These are phyloP conservation scores for Fraxinus nigra DNA, from an alignment of 305 asterid species.

Conservation along the genomic window DNA sequence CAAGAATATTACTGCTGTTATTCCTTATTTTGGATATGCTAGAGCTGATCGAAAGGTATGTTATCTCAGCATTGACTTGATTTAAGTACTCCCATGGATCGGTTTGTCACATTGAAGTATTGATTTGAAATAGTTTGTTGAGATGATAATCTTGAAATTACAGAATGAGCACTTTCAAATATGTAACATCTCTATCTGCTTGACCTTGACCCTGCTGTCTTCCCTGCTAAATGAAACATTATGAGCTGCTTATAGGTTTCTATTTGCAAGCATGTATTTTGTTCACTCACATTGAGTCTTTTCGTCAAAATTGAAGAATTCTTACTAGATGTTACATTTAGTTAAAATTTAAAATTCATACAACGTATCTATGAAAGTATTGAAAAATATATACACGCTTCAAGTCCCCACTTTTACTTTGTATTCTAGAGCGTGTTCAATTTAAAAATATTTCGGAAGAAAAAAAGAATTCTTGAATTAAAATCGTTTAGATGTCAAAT, in stretches of 20 bases:
- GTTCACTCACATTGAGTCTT: neutral
- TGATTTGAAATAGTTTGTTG: constrained; percentile 19
- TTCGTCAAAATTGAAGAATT: neutral
- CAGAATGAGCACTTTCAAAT: constrained; percentile 2
- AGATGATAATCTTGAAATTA: constrained; percentile 8
- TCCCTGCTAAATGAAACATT: neutral
- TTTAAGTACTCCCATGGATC: neutral
- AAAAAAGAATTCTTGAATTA: neutral
- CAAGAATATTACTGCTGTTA: constrained; percentile 62
- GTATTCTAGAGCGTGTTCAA: neutral
- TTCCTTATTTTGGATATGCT: constrained; percentile 74
- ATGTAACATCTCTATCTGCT: neutral
- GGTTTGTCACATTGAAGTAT: neutral
- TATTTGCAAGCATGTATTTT: neutral
- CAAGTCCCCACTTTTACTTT: neutral
- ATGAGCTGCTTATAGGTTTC: constrained; percentile 1
- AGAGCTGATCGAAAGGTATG: constrained; percentile 88
- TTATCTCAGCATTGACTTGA: neutral
- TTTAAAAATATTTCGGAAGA: neutral
- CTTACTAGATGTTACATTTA: neutral
- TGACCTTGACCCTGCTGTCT: neutral
- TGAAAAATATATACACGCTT: neutral
- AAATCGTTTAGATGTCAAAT: neutral
- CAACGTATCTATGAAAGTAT: neutral
- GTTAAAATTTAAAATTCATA: neutral